Percentiles rank a stretch among this genome's conserved stretches.
These are phyloP conservation scores for Mariannaea elegans DNA, from an alignment of 2,329 filamentous ascomycete genomes.

Conservation along the genomic window DNA sequence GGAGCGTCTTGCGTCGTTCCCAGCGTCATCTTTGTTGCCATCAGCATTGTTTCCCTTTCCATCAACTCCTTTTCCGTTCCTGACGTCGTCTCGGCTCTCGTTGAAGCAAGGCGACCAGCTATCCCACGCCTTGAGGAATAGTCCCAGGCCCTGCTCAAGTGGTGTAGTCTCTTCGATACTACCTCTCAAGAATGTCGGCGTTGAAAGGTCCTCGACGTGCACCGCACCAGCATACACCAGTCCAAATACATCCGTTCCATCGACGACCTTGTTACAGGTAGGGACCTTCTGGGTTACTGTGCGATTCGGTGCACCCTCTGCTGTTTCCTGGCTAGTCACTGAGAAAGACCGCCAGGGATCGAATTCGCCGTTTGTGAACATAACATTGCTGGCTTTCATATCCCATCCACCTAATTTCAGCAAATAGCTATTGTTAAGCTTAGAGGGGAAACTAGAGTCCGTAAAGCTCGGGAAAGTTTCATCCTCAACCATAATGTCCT, in stretches of 20 bases:
- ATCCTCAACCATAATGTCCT: conserved; percentile 1
- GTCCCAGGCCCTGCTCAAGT: conserved; percentile 17
- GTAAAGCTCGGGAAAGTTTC: not conserved
- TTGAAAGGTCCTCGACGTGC: conserved; percentile 23
- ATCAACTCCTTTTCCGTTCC: conserved; percentile 23
- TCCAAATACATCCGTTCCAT: conserved; percentile 22
- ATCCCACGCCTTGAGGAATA: conserved; percentile 27
- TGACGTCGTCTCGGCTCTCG: conserved; percentile 23
- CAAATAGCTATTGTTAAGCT: conserved; percentile 49
- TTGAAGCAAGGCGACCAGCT: conserved; percentile 28
- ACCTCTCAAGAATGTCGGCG: not conserved
- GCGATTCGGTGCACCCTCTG: not conserved
- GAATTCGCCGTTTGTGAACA: conserved; percentile 43
- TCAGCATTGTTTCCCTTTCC: conserved; percentile 6
- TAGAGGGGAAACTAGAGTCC: conserved; percentile 6
- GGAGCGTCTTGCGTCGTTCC: not conserved
- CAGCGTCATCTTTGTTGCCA: conserved; percentile 1
- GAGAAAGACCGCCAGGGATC: conserved; percentile 41
- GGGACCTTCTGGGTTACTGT: conserved; percentile 12
- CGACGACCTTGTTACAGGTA: conserved; percentile 15
- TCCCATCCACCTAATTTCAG: conserved; percentile 42
- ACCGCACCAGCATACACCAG: conserved; percentile 19
- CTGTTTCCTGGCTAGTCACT: conserved; percentile 19
- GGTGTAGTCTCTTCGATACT: conserved; percentile 10
- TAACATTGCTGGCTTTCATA: conserved; percentile 35